phyloP scores from a whole-genome alignment of 345 rosid species.

The Ricinus communis region DNA sequence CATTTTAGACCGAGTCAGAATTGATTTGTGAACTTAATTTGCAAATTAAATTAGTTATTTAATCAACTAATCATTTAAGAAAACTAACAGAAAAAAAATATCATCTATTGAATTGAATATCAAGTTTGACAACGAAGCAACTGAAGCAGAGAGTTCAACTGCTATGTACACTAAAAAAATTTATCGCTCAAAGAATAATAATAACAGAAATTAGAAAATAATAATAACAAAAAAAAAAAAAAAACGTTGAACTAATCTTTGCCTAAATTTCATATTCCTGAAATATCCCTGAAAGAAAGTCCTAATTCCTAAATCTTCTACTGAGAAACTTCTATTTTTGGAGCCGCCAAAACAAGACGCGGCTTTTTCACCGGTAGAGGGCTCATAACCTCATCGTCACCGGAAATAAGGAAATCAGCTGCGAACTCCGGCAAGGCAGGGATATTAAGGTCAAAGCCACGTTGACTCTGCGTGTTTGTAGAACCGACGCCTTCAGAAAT shows the following conservation, averaged over 20 bases:
- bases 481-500: slow-evolving; percentile 28
- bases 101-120: slow-evolving; percentile 5
- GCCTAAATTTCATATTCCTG: neutral
- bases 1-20: neutral
- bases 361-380: slow-evolving; percentile 28
- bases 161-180: slow-evolving; percentile 4
- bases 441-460: slow-evolving; percentile 30
- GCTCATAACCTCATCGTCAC: slow-evolving; percentile 38
- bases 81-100: neutral
- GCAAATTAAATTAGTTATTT: neutral
- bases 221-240: neutral
- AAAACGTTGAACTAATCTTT: too few species aligned
- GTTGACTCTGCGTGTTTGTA: slow-evolving; percentile 10
- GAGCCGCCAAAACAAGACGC: slow-evolving; percentile 8
- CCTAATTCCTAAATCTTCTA: neutral
- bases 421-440: slow-evolving; percentile 37
- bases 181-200: neutral
- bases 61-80: too few species aligned
- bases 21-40: neutral
- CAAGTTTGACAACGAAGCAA: neutral
- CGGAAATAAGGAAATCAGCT: slow-evolving; percentile 13
- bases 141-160: slow-evolving; percentile 9
- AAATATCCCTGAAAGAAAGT: neutral
- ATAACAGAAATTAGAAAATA: neutral
- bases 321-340: slow-evolving; percentile 9